phyloP scores from a whole-genome alignment of 1,284 basidiomycete species.

The Inonotus obliquus region DNA sequence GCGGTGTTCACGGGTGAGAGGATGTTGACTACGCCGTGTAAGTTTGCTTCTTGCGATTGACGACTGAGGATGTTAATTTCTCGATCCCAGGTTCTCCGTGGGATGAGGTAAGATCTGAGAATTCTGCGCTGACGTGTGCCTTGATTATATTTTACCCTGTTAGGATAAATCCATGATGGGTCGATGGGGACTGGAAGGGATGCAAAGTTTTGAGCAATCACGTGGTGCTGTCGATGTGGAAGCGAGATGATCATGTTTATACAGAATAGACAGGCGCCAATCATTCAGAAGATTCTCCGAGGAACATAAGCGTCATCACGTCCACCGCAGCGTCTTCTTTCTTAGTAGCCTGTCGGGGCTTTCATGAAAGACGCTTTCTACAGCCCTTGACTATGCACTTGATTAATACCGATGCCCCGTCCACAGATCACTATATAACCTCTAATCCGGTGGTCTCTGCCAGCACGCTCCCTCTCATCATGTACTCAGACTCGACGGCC shows the following conservation, averaged over 20 bases:
- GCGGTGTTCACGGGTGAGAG: constrained; percentile 97
- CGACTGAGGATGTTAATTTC: constrained; percentile 19
- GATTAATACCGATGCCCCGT: not conserved
- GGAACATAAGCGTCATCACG: not conserved
- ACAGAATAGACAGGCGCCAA: not conserved
- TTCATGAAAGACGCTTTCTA: not conserved
- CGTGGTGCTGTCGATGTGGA: constrained; percentile 22
- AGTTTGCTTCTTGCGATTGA: constrained; percentile 29
- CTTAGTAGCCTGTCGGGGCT: not conserved
- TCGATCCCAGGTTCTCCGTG: constrained; percentile 64
- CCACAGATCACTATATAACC: too few species aligned
- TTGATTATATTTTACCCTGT: constrained; percentile 14
- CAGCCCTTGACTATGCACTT: not conserved
- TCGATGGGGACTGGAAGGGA: constrained; percentile 89
- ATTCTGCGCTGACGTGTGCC: constrained; percentile 1
- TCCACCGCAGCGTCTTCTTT: not conserved
- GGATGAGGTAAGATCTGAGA: constrained; percentile 58
- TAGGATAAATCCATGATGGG: constrained; percentile 94
- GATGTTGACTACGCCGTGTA: constrained; percentile 96
- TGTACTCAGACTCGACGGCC: not conserved
- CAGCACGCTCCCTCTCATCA: too few species aligned
- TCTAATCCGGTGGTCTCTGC: too few species aligned
- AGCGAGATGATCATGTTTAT: not conserved
- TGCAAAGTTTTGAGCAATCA: constrained; percentile 79
- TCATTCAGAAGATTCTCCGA: not conserved